Conservation (phyloP, 2,329 filamentous ascomycete species). For the Davidsoniella virescens region DNA sequence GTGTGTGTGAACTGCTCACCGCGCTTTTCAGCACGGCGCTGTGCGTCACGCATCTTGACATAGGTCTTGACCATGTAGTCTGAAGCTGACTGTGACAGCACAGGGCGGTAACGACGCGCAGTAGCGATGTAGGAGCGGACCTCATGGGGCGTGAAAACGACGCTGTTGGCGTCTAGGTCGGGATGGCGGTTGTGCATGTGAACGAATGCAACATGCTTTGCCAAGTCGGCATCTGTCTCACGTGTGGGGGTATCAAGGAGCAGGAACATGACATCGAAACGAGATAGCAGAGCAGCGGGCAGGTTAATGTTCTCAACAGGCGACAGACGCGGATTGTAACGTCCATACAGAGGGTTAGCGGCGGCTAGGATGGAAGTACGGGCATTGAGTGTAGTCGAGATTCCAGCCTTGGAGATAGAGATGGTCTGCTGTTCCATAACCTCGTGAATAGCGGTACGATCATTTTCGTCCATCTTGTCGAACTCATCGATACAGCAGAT, state of each 20-base stretch:
- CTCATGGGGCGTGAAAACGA: conserved; percentile 75
- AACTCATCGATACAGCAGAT: conserved; percentile 81
- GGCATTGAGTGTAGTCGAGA: conserved; percentile 71
- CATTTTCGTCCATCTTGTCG: conserved; percentile 78
- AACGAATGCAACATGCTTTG: conserved; percentile 87
- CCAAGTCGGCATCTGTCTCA: conserved; percentile 81
- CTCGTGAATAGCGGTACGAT: conserved; percentile 70
- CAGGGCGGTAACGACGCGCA: conserved; percentile 75
- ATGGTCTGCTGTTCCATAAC: conserved; percentile 84
- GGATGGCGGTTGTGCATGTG: conserved; percentile 95
- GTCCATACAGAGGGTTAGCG: conserved; percentile 91
- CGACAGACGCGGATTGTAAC: conserved; percentile 93
- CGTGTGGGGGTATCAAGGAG: conserved; percentile 87
- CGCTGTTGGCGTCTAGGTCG: conserved; percentile 38
- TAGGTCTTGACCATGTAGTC: conserved; percentile 98
- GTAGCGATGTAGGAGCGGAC: conserved; percentile 93
- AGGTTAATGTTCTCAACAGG: conserved; percentile 99
- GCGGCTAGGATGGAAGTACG: conserved; percentile 91
- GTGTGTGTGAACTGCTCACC: conserved; percentile 91
- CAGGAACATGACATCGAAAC: conserved; percentile 94
- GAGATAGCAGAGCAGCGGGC: conserved; percentile 85
- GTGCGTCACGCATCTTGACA: conserved; percentile 80
- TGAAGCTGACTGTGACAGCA: conserved; percentile 67
- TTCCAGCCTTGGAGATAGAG: conserved; percentile 62
- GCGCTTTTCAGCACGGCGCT: conserved; percentile 77